A percentile compares a stretch with the other conserved stretches of the same genome.
Conservation (phyloP, 331 rosid species). For the Cydonia oblonga region DNA sequence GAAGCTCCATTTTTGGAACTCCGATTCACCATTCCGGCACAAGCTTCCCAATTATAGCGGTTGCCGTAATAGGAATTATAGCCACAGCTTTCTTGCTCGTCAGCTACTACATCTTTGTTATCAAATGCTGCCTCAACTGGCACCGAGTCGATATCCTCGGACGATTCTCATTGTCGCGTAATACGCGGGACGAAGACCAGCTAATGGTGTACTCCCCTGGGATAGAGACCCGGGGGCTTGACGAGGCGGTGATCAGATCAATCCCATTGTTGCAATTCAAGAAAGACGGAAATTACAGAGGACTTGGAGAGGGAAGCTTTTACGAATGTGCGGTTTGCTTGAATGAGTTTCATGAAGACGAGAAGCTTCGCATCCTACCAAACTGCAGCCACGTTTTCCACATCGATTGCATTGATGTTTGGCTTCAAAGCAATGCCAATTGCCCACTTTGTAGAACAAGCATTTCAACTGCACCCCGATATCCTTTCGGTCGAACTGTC, state of each 20-base stretch:
- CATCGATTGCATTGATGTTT: slow-evolving; percentile 86
- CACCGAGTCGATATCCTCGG: slow-evolving; percentile 71
- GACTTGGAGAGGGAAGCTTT: slow-evolving; percentile 11
- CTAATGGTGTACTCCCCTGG: slow-evolving; percentile 23
- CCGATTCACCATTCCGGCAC: slow-evolving; percentile 34
- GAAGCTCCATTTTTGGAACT: slow-evolving; percentile 28
- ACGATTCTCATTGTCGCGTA: slow-evolving; percentile 43
- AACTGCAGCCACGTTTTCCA: slow-evolving; percentile 72
- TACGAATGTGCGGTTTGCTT: slow-evolving; percentile 81
- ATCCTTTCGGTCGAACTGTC: slow-evolving; percentile 30
- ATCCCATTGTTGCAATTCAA: slow-evolving; percentile 61
- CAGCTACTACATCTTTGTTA: slow-evolving; percentile 84
- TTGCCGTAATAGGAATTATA: slow-evolving; percentile 81
- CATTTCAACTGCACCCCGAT: slow-evolving; percentile 39
- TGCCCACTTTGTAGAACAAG: slow-evolving; percentile 85
- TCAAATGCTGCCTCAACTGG: slow-evolving; percentile 95
- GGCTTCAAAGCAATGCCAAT: slow-evolving; percentile 81
- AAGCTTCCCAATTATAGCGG: slow-evolving; percentile 78
- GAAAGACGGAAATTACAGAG: slow-evolving; percentile 16
- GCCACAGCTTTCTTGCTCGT: slow-evolving; percentile 86
- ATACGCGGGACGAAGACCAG: slow-evolving; percentile 29
- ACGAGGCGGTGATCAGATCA: slow-evolving; percentile 62
- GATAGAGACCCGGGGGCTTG: slow-evolving; percentile 40
- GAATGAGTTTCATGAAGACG: slow-evolving; percentile 63
- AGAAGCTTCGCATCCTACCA: slow-evolving; percentile 67